These are phyloP conservation scores for Exidia glandulosa DNA, from an alignment of 768 basidiomycete genomes.

Conservation along the genomic window DNA sequence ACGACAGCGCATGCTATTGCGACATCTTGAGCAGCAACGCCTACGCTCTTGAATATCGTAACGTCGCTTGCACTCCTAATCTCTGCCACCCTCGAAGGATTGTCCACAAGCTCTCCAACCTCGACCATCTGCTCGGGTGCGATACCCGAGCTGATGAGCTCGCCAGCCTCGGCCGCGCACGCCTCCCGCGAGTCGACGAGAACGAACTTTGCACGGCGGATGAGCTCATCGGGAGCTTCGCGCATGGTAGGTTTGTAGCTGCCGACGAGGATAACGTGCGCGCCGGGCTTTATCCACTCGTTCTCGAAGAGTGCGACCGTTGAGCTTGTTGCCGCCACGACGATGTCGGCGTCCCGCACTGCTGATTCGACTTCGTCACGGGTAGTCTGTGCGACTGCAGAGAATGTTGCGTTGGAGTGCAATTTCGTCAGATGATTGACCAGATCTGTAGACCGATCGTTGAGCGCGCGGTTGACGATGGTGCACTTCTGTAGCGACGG, in stretches of 20 bases:
- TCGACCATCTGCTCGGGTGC: constrained; percentile 39
- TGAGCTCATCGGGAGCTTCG: constrained; percentile 52
- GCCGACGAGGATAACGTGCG: constrained; percentile 69
- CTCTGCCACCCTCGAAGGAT: neutral
- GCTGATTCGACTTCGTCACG: constrained; percentile 8
- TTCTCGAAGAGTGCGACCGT: constrained; percentile 59
- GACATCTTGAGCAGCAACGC: constrained; percentile 79
- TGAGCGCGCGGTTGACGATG: constrained; percentile 52
- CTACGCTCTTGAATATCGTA: constrained; percentile 83
- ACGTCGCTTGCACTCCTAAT: constrained; percentile 31
- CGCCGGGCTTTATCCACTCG: constrained; percentile 45
- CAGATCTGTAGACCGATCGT: constrained; percentile 36
- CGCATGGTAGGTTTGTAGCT: constrained; percentile 75
- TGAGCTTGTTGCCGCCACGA: constrained; percentile 68
- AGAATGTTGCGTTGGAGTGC: constrained; percentile 14
- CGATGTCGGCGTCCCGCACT: constrained; percentile 46
- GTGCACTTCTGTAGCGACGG: constrained; percentile 39
- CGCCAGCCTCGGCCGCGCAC: constrained; percentile 70
- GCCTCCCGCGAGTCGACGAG: constrained; percentile 68
- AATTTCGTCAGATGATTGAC: constrained; percentile 15
- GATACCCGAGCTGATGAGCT: constrained; percentile 51
- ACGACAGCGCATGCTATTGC: constrained; percentile 66
- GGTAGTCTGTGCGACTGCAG: constrained; percentile 1
- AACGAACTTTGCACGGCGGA: constrained; percentile 42
- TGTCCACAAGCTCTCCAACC: constrained; percentile 50